Evolutionary conservation across 805 yeast genomes (phyloP).

Genomic region (Sugiyamaella valdiviana): DNA sequence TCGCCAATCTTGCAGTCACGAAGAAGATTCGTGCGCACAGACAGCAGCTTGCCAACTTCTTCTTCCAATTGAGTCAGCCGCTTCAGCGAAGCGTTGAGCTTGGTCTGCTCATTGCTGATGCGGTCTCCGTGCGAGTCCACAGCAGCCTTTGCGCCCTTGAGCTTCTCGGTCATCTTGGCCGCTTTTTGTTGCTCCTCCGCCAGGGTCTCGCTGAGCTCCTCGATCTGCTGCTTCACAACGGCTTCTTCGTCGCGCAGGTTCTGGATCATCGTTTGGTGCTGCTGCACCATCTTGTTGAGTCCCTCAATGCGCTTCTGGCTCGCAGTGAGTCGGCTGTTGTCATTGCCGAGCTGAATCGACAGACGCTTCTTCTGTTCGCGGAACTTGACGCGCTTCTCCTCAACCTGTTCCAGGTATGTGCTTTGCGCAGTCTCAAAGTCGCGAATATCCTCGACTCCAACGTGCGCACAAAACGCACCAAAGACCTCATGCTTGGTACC

Average conservation of each 20-base stretch:
- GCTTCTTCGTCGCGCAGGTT: constrained; percentile 31
- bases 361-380: constrained; percentile 56
- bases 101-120: constrained; percentile 25
- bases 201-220: constrained; percentile 30
- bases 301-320: constrained; percentile 42
- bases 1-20: constrained; percentile 72
- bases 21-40: constrained; percentile 51
- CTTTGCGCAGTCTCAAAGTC: constrained; percentile 73
- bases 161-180: constrained; percentile 35
- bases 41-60: constrained; percentile 41
- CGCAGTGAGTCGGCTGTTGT: constrained; percentile 50
- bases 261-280: constrained; percentile 27
- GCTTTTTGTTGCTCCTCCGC: constrained; percentile 16
- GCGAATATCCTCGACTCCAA: constrained; percentile 50
- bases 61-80: constrained; percentile 38
- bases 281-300: constrained; percentile 7
- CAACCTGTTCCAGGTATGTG: constrained; percentile 19
- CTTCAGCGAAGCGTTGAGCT: constrained; percentile 5
- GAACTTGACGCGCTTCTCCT: constrained; percentile 42
- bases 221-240: constrained; percentile 32
- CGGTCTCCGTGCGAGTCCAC: constrained; percentile 24
- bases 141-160: constrained; percentile 34
- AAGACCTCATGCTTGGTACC: constrained; percentile 23
- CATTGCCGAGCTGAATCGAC: constrained; percentile 58
- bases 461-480: constrained; percentile 47